Base-by-base conservation (phyloP, 2,329 filamentous ascomycete genomes). In the Bipolaris bicolor region DNA sequence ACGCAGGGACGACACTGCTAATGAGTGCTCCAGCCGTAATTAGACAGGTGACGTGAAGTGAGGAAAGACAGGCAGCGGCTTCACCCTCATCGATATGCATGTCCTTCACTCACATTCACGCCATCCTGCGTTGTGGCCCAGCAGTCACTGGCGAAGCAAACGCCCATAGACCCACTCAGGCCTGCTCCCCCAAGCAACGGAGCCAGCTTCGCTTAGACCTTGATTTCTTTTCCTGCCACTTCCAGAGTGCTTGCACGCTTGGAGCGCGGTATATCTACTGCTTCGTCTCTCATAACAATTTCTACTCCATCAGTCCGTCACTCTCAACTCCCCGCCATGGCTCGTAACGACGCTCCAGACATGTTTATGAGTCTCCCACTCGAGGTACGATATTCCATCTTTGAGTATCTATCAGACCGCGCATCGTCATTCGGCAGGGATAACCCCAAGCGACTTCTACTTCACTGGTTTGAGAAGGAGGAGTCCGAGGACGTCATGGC, bases 401-500 rank as follows among this genome's bases (percentile, higher is more conserved):
- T 69, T 61, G 52, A 63, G 47, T 47, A 63, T 20, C 58, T 63
- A 6, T 58, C 68, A 29, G 49, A 29, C 6, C 62, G 68, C 43
- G 29, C 29, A 31, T 31, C 29, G 6, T 58, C 68, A 24, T 48
- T 29, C 6, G 60, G 67, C 44, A 47, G 63, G 5, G 29, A 50
- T 5, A 52, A 65, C 53, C 63, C 71, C 5, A 64, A 69, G 52
- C 64, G 66, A 53, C 49, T 75, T 10, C 60, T 76, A 20, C 66
- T 67, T 40, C 61, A 66, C 40, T 76, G 73, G 73, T 75, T 76
- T 55, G 74, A 76, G 64, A 74, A 67, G 65, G 62, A 64, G 44
- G 73, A 76, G 20, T 41, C 69, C 40, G 62, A 61, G 31, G 52
- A 63, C 52, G 43, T 57, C 7, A 57, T 66, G 5, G 67, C 64